Conservation (phyloP, 2,329 filamentous ascomycete genomes). For the Hypoxylon sp. region DNA sequence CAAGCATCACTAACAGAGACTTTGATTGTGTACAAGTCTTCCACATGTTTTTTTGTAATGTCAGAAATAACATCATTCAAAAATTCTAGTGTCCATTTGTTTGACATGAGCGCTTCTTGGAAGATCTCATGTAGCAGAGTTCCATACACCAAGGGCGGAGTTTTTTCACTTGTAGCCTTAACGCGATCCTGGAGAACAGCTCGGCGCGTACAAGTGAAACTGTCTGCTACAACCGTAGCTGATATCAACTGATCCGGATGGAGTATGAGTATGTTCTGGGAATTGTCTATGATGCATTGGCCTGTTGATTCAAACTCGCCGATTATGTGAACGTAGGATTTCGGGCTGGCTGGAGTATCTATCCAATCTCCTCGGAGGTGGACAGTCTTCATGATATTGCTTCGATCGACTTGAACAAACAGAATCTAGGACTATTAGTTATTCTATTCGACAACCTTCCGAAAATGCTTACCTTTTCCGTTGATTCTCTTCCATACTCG, state of each 20-base stretch:
- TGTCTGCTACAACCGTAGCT: slow-evolving; percentile 95
- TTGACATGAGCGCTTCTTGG: slow-evolving; percentile 87
- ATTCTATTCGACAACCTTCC: slow-evolving; percentile 4
- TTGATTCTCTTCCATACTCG: slow-evolving; percentile 69
- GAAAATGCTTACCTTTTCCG: slow-evolving; percentile 76
- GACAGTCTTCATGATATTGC: slow-evolving; percentile 75
- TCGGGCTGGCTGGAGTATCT: slow-evolving; percentile 80
- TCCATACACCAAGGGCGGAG: slow-evolving; percentile 88
- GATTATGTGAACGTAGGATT: slow-evolving; percentile 88
- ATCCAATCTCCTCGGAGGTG: slow-evolving; percentile 89
- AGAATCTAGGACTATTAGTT: slow-evolving; percentile 72
- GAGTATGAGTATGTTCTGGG: slow-evolving; percentile 86
- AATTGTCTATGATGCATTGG: slow-evolving; percentile 86
- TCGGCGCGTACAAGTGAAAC: slow-evolving; percentile 89
- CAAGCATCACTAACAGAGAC: slow-evolving; percentile 79
- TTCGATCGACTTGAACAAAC: slow-evolving; percentile 83
- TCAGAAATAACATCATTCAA: slow-evolving; percentile 76
- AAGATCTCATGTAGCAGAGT: slow-evolving; percentile 96
- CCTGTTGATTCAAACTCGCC: slow-evolving; percentile 79
- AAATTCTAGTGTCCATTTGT: slow-evolving; percentile 82
- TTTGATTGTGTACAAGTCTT: slow-evolving; percentile 90
- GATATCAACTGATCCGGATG: slow-evolving; percentile 97
- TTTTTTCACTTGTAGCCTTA: slow-evolving; percentile 87
- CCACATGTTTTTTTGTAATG: slow-evolving; percentile 82
- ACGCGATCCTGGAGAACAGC: slow-evolving; percentile 95